These are phyloP conservation scores for Litchi chinensis DNA, from an alignment of 345 rosid genomes.

Conservation along the genomic window DNA sequence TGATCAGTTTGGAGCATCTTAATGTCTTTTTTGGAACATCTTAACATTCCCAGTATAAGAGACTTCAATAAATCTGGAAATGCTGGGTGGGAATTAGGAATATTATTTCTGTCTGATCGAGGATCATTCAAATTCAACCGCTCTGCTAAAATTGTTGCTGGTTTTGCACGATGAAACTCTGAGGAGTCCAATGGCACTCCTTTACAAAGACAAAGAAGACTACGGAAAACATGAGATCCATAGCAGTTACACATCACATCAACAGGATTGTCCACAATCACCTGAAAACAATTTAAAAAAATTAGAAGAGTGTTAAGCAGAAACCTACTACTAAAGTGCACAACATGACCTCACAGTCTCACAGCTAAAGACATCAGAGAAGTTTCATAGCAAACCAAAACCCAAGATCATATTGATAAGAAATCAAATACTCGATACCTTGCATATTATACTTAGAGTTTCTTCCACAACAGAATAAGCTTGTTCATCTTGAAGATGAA, in stretches of 20 bases:
- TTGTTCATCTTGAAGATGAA: slow-evolving; percentile 72
- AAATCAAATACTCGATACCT: slow-evolving; percentile 49
- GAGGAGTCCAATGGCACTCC: slow-evolving; percentile 77
- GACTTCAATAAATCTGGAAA: slow-evolving; percentile 64
- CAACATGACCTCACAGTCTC: not conserved
- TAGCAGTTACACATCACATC: slow-evolving; percentile 81
- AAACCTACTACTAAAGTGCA: not conserved
- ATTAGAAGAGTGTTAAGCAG: slow-evolving; percentile 1
- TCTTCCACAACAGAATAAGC: slow-evolving; percentile 67
- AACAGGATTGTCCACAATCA: slow-evolving; percentile 53
- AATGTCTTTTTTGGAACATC: slow-evolving; percentile 49
- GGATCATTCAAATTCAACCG: slow-evolving; percentile 69
- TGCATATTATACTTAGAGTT: slow-evolving; percentile 63
- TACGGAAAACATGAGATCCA: slow-evolving; percentile 94
- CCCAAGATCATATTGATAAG: slow-evolving; percentile 2
- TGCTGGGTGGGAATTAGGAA: slow-evolving; percentile 44
- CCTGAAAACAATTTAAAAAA: slow-evolving; percentile 42
- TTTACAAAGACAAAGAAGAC: slow-evolving; percentile 86
- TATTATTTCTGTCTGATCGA: slow-evolving; percentile 35
- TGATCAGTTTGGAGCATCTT: slow-evolving; percentile 66
- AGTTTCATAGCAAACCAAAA: not conserved
- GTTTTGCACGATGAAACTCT: slow-evolving; percentile 65
- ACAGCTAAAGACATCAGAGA: not conserved
- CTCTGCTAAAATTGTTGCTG: slow-evolving; percentile 60
- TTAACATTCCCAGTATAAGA: slow-evolving; percentile 68